phyloP scores from a whole-genome alignment of 345 rosid species.

The Gynandropsis gynandra region DNA sequence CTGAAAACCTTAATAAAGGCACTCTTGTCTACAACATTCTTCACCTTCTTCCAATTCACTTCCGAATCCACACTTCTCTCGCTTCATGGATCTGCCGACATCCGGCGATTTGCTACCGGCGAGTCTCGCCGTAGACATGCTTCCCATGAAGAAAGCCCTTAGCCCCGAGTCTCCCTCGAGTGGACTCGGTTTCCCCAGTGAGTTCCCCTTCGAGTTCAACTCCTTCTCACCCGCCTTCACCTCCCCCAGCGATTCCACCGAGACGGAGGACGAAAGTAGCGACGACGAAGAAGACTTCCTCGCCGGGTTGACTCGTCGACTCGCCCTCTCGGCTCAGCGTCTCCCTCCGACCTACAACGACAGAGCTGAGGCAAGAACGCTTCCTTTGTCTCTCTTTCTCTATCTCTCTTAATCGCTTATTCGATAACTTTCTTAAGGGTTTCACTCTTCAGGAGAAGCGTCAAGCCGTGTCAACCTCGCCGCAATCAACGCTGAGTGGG shows the following conservation, averaged over 20 bases:
- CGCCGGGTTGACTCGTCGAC: constrained; percentile 52
- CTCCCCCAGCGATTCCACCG: constrained; percentile 46
- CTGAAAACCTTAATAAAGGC: constrained; percentile 59
- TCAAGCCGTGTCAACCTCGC: constrained; percentile 36
- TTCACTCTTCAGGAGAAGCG: constrained; percentile 25
- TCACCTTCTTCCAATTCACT: constrained; percentile 1
- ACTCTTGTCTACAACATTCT: constrained; percentile 44
- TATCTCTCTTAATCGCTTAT: not conserved
- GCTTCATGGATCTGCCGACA: constrained; percentile 31
- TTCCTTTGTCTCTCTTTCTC: not conserved
- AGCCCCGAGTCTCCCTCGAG: constrained; percentile 10
- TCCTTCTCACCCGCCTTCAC: constrained; percentile 32
- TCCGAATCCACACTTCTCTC: not conserved
- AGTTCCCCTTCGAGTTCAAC: constrained; percentile 62
- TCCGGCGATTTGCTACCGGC: constrained; percentile 15
- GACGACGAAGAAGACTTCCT: constrained; percentile 71
- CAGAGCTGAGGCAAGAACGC: constrained; percentile 32
- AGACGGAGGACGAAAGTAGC: constrained; percentile 38
- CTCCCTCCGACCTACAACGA: constrained; percentile 23
- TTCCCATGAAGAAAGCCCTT: constrained; percentile 14
- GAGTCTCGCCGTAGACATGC: constrained; percentile 38
- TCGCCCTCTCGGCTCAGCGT: constrained; percentile 49
- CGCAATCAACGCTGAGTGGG: constrained; percentile 61
- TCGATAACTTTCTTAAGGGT: not conserved
- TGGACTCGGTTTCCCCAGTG: constrained; percentile 35